Evolutionary conservation across 352 stramenopile genomes (phyloP).

Genomic region (Phytopythium delawarense): DNA sequence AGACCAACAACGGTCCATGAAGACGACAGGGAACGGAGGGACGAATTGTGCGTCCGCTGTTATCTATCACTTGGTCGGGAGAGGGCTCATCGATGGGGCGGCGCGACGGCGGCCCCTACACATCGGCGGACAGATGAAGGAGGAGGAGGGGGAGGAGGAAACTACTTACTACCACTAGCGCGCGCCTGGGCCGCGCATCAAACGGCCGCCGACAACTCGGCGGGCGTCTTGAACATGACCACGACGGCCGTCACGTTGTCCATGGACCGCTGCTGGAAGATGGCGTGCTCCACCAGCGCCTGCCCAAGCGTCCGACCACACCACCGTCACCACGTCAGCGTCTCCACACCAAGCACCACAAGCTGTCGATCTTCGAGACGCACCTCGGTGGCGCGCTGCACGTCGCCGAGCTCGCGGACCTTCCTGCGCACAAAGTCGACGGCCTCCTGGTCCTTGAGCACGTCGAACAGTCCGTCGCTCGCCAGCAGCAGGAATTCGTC

Average conservation of each 20-base stretch:
- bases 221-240: conserved; percentile 77
- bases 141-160: background rate
- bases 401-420: conserved; percentile 59
- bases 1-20: too few relatives aligned
- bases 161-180: conserved; percentile 3
- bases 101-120: background rate
- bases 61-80: conserved; percentile 6
- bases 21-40: background rate
- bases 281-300: conserved; percentile 74
- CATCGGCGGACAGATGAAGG: background rate
- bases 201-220: conserved; percentile 31
- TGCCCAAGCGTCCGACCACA: conserved; percentile 10
- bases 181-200: background rate
- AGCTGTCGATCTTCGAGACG: background rate
- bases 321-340: background rate
- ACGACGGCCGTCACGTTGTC: conserved; percentile 86
- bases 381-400: conserved; percentile 78
- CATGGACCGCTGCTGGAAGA: conserved; percentile 80
- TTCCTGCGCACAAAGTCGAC: conserved; percentile 75
- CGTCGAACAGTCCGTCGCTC: conserved; percentile 80
- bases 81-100: background rate
- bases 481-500: conserved; percentile 80
- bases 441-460: conserved; percentile 80
- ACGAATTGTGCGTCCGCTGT: background rate
- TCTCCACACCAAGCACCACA: background rate